Conservation (phyloP, 805 yeast species). For the Jamesozyma gamospora region DNA sequence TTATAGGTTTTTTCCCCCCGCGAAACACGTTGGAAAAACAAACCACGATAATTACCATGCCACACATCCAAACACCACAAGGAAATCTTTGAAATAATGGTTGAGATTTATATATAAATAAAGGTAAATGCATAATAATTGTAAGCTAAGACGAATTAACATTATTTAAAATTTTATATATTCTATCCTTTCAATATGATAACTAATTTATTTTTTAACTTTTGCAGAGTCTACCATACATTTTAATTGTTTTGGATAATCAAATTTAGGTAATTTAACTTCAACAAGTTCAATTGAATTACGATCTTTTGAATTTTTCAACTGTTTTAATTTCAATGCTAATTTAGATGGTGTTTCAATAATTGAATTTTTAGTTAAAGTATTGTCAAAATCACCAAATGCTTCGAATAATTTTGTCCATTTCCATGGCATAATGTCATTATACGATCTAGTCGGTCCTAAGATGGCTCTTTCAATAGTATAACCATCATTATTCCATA, state of each 20-base stretch:
- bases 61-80: too few species aligned
- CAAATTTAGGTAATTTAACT: conserved; percentile 47
- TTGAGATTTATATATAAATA: too few species aligned
- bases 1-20: too few species aligned
- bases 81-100: too few species aligned
- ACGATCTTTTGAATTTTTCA: conserved; percentile 28
- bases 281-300: conserved; percentile 45
- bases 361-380: conserved; percentile 24
- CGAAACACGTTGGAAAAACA: too few species aligned
- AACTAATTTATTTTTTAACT: conserved; percentile 4
- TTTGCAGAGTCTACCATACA: conserved; percentile 30
- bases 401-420: conserved; percentile 62
- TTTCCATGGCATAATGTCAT: conserved; percentile 76
- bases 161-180: too few species aligned
- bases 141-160: too few species aligned
- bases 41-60: too few species aligned
- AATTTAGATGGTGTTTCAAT: conserved; percentile 35
- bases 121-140: too few species aligned
- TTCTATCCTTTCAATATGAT: too few species aligned
- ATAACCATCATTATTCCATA: conserved; percentile 81
- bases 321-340: conserved; percentile 28
- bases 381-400: conserved; percentile 45
- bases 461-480: conserved; percentile 80
- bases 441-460: conserved; percentile 68
- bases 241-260: conserved; percentile 55